A percentile compares a stretch with the other conserved stretches of the same genome.
Evolutionary conservation across 148 eudicot species (phyloP).

Genomic region (Heliosperma pusillum): DNA sequence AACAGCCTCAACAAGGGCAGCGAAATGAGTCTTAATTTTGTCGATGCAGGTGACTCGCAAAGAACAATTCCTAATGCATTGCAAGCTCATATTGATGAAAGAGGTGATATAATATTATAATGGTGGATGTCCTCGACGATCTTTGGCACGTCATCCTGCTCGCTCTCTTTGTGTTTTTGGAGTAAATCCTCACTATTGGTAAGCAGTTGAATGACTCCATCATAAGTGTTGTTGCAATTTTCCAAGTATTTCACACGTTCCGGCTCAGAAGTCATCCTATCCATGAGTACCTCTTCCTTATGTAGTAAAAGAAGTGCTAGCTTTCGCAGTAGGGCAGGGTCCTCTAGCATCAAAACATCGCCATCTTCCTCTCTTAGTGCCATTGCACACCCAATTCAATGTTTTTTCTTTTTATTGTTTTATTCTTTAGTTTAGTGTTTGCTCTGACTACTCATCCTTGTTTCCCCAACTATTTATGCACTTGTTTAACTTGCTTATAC

Average conservation of each 20-base stretch:
- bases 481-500: too few relatives aligned
- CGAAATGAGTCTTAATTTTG: neutral
- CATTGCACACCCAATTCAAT: too few relatives aligned
- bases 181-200: neutral
- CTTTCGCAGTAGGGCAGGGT: too few relatives aligned
- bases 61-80: slow-evolving; percentile 1
- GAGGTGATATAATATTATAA: too few relatives aligned
- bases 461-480: too few relatives aligned
- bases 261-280: neutral
- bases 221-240: neutral
- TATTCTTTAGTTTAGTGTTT: too few relatives aligned
- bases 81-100: neutral
- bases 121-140: neutral
- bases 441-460: too few relatives aligned
- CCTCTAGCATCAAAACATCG: too few relatives aligned
- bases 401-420: too few relatives aligned
- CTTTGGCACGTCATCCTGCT: neutral
- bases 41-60: neutral
- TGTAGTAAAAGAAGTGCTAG: too few relatives aligned
- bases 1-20: neutral
- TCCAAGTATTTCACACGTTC: too few relatives aligned
- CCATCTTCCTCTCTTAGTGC: too few relatives aligned
- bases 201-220: neutral
- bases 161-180: neutral
- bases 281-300: neutral